phyloP scores from a whole-genome alignment of 2,329 filamentous ascomycete genomes.

The Plectosphaerella sp. region DNA sequence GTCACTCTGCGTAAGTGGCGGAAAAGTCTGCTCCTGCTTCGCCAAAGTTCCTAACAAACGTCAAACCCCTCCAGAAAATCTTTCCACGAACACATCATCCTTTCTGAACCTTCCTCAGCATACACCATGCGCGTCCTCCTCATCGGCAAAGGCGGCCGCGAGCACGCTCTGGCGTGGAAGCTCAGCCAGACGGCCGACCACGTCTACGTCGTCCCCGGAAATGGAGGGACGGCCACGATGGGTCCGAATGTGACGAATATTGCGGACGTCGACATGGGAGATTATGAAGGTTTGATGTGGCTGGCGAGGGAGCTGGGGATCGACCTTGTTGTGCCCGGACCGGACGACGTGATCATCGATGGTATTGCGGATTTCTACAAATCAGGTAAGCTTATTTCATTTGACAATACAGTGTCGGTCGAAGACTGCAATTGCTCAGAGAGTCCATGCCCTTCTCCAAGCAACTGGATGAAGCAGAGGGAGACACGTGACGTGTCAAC shows the following conservation, averaged over 20 bases:
- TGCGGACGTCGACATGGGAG: slow-evolving; percentile 61
- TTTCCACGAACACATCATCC: no score
- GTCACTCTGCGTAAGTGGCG: no score
- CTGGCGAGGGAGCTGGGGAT: slow-evolving; percentile 70
- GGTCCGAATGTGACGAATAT: slow-evolving; percentile 72
- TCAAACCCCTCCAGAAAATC: no score
- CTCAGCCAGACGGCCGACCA: slow-evolving; percentile 70
- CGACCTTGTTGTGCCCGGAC: slow-evolving; percentile 84
- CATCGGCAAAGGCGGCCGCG: slow-evolving; percentile 88
- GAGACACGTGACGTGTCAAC: no score
- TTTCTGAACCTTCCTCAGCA: no score
- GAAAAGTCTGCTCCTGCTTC: no score
- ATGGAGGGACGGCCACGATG: slow-evolving; percentile 71
- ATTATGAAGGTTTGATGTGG: slow-evolving; percentile 72
- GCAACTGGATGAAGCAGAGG: no score
- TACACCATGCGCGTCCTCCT: slow-evolving; percentile 56
- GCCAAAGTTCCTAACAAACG: no score
- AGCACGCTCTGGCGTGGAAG: slow-evolving; percentile 95
- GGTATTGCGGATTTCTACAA: slow-evolving; percentile 84
- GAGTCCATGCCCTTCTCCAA: no score
- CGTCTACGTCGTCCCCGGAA: slow-evolving; percentile 71
- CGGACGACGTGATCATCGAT: slow-evolving; percentile 89
- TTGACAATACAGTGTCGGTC: background rate
- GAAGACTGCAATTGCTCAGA: no score
- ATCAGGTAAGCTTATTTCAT: slow-evolving; percentile 14